These are phyloP conservation scores for Biancaea sappan DNA, from an alignment of 306 rosid species.

Conservation along the genomic window DNA sequence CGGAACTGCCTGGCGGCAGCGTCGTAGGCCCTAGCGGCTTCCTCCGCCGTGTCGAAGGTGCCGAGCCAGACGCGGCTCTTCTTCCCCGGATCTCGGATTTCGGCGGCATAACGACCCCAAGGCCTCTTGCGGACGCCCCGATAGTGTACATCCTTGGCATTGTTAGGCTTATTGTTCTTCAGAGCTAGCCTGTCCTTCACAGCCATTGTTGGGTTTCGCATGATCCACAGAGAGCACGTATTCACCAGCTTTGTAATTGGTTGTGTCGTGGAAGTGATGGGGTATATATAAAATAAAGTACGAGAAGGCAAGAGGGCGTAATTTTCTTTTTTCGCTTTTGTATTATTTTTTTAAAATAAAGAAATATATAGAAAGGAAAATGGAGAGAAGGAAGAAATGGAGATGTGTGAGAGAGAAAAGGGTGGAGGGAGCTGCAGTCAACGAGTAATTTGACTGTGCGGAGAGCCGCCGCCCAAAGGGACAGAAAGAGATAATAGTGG, in stretches of 20 bases:
- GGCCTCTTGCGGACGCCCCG: slow-evolving; percentile 60
- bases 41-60: slow-evolving; percentile 62
- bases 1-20: slow-evolving; percentile 56
- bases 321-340: not conserved
- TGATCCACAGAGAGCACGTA: slow-evolving; percentile 4
- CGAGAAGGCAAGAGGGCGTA: not conserved
- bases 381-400: not conserved
- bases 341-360: not conserved
- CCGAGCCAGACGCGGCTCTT: slow-evolving; percentile 66
- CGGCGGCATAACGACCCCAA: slow-evolving; percentile 67
- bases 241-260: not conserved
- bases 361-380: no score
- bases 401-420: not conserved
- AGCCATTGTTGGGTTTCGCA: slow-evolving; percentile 38
- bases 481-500: slow-evolving; percentile 22
- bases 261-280: not conserved
- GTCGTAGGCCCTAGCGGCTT: slow-evolving; percentile 61
- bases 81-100: slow-evolving; percentile 59
- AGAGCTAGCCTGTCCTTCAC: not conserved
- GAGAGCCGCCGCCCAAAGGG: slow-evolving; percentile 55
- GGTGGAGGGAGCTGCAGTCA: slow-evolving; percentile 33
- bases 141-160: slow-evolving; percentile 48
- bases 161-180: slow-evolving; percentile 26
- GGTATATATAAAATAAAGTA: slow-evolving; percentile 28
- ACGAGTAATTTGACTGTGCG: slow-evolving; percentile 35